Evolutionary conservation across 768 basidiomycete species (phyloP).

Genomic region (Boletus rufocinnamomeus): DNA sequence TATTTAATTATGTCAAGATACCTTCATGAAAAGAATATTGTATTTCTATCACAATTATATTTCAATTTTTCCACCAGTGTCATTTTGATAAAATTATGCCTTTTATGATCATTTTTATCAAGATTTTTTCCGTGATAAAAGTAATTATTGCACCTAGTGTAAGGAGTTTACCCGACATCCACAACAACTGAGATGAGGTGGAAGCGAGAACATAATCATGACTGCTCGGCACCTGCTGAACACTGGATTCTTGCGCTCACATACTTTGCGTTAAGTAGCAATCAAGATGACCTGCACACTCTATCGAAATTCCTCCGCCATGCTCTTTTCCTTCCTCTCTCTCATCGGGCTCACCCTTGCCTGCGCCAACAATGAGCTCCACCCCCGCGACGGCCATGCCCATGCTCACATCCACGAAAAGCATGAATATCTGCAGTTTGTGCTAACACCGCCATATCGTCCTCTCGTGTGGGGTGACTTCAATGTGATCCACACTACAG

Average conservation of each 20-base stretch:
- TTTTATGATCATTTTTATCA: too few relatives aligned
- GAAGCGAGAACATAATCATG: not conserved
- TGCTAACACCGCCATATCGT: conserved; percentile 53
- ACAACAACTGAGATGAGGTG: too few relatives aligned
- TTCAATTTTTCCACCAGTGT: too few relatives aligned
- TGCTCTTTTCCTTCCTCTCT: conserved; percentile 20
- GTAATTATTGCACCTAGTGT: too few relatives aligned
- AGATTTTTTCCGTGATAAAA: too few relatives aligned
- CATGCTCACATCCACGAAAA: conserved; percentile 37
- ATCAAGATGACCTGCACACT: not conserved
- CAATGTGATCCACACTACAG: too few relatives aligned
- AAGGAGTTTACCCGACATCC: too few relatives aligned
- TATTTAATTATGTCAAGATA: too few relatives aligned
- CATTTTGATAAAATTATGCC: too few relatives aligned
- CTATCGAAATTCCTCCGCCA: not conserved
- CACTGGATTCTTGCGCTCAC: not conserved
- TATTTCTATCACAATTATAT: too few relatives aligned
- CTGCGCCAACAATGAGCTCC: conserved; percentile 19
- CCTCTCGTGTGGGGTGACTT: too few relatives aligned
- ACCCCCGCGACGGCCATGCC: conserved; percentile 33
- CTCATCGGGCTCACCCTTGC: conserved; percentile 24
- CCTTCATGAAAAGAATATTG: too few relatives aligned
- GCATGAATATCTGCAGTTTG: conserved; percentile 42
- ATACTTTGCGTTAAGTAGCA: conserved; percentile 1
- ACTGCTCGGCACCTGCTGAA: not conserved